Conservation (phyloP, 208 protist species). For the Tritrichomonas foetus region DNA sequence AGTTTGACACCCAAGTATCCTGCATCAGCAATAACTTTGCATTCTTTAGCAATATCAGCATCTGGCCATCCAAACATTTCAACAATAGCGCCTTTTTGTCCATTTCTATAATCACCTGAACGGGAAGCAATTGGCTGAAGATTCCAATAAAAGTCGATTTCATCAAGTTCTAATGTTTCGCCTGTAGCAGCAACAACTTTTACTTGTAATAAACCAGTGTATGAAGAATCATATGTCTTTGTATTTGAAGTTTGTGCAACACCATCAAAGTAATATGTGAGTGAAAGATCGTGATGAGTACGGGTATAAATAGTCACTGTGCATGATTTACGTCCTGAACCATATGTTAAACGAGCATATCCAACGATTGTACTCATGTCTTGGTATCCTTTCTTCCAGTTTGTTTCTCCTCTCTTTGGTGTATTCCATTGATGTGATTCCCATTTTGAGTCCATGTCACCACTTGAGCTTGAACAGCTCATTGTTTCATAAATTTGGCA, state of each 20-base stretch:
- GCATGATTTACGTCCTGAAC: conserved; percentile 45
- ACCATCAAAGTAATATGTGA: conserved; percentile 57
- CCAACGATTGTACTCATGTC: conserved; percentile 51
- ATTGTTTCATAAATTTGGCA: not conserved
- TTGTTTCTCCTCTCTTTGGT: not conserved
- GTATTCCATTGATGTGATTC: conserved; percentile 41
- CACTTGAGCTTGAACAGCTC: not conserved
- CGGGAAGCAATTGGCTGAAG: not conserved
- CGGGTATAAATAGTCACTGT: not conserved
- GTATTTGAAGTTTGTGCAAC: not conserved
- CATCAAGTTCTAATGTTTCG: conserved; percentile 47
- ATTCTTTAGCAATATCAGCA: conserved; percentile 36
- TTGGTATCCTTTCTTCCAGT: conserved; percentile 49
- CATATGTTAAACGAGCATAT: conserved; percentile 42
- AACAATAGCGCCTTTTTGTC: conserved; percentile 65
- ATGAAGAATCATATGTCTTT: conserved; percentile 40
- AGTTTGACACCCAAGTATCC: conserved; percentile 58
- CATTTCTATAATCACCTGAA: conserved; percentile 50
- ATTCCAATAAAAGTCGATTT: conserved; percentile 60
- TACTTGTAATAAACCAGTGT: conserved; percentile 41
- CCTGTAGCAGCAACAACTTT: conserved; percentile 41
- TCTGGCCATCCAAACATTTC: conserved; percentile 62
- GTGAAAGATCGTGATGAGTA: not conserved
- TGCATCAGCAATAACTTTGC: not conserved
- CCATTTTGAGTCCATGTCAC: not conserved